Evolutionary conservation across 306 rosid genomes (phyloP).

Genomic region (Acacia acuminata): DNA sequence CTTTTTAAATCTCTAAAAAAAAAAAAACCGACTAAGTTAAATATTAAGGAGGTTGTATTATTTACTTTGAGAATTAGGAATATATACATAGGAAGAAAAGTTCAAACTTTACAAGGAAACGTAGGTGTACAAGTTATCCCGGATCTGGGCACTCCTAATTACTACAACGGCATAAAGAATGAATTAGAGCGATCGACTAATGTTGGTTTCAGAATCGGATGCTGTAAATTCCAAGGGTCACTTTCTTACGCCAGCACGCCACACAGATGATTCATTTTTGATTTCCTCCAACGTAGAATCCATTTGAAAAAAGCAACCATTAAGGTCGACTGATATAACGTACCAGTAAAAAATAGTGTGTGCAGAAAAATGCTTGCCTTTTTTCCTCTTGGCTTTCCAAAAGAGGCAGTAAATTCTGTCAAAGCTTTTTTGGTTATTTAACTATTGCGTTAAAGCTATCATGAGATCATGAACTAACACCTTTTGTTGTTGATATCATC

Average conservation of each 20-base stretch:
- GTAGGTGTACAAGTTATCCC: conserved; percentile 11
- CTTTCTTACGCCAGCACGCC: neutral
- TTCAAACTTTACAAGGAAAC: conserved; percentile 5
- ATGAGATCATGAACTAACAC: conserved; percentile 1
- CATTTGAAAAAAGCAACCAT: neutral
- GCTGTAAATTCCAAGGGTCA: conserved; percentile 22
- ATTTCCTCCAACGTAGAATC: neutral
- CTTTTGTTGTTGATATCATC: conserved; percentile 17
- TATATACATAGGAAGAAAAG: neutral
- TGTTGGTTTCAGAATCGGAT: conserved; percentile 5
- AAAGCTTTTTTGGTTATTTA: neutral
- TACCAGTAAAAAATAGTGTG: neutral
- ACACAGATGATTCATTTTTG: neutral
- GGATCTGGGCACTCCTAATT: neutral
- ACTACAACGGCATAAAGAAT: neutral
- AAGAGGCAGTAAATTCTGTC: conserved; percentile 15
- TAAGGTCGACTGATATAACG: too few relatives aligned
- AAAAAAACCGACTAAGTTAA: too few relatives aligned
- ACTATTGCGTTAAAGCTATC: conserved; percentile 1
- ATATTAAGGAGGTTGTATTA: neutral
- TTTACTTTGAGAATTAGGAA: neutral
- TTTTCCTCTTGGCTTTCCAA: neutral
- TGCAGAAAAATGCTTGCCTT: neutral
- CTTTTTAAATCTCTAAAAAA: too few relatives aligned
- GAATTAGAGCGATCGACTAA: neutral